Evolutionary conservation across 225 moss, liverwort and hornwort genomes (phyloP).

Genomic region (Polytrichum formosum): DNA sequence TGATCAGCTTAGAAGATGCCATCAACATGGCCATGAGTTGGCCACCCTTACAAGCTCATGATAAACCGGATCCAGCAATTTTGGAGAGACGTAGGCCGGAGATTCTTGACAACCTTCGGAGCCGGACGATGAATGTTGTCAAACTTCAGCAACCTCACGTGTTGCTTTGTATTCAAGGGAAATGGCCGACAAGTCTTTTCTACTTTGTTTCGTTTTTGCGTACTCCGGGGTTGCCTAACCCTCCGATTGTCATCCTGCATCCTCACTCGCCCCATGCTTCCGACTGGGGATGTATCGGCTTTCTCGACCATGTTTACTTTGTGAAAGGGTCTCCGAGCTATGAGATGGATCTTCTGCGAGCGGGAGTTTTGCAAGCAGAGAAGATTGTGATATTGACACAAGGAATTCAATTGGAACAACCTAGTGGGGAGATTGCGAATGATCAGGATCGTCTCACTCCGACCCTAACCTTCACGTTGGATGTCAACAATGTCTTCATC

Average conservation of each 20-base stretch:
- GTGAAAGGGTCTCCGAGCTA: slow-evolving; percentile 52
- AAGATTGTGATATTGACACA: slow-evolving; percentile 59
- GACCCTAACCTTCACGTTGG: neutral
- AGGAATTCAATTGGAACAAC: slow-evolving; percentile 25
- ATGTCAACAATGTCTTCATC: slow-evolving; percentile 18
- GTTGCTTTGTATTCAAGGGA: slow-evolving; percentile 51
- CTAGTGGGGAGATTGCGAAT: slow-evolving; percentile 21
- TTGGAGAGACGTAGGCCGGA: slow-evolving; percentile 36
- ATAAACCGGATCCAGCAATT: slow-evolving; percentile 50
- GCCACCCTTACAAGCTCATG: slow-evolving; percentile 40
- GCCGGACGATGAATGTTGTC: slow-evolving; percentile 36
- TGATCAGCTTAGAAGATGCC: slow-evolving; percentile 39
- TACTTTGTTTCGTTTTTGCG: slow-evolving; percentile 50
- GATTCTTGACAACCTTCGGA: slow-evolving; percentile 32
- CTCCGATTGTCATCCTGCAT: slow-evolving; percentile 52
- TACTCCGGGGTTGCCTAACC: slow-evolving; percentile 23
- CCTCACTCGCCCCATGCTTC: slow-evolving; percentile 30
- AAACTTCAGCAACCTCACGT: slow-evolving; percentile 43
- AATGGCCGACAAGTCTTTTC: slow-evolving; percentile 49
- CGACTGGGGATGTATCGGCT: slow-evolving; percentile 61
- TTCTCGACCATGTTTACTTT: slow-evolving; percentile 52
- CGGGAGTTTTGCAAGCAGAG: slow-evolving; percentile 60
- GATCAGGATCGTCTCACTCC: slow-evolving; percentile 12
- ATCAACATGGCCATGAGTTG: slow-evolving; percentile 58
- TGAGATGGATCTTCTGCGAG: slow-evolving; percentile 58